phyloP scores from a whole-genome alignment of 129 eudicot species.

The Flaveria bidentis region DNA sequence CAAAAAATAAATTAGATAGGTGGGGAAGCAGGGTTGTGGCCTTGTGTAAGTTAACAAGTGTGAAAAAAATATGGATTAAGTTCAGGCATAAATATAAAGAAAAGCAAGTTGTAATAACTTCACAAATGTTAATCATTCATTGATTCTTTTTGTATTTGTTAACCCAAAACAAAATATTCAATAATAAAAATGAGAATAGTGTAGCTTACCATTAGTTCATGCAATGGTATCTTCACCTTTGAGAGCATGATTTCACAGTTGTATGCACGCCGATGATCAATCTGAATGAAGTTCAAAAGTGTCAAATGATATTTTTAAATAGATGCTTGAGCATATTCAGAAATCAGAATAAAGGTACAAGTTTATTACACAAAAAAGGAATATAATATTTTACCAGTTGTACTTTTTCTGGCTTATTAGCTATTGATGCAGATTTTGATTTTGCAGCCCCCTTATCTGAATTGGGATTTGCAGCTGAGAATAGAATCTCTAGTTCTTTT shows the following conservation, averaged over 20 bases:
- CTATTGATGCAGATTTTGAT: conserved; percentile 49
- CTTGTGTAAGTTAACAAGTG: neutral
- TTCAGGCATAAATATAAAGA: neutral
- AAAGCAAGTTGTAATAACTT: neutral
- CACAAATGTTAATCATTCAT: neutral
- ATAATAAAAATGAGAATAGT: conserved; percentile 17
- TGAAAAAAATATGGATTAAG: neutral
- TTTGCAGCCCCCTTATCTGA: conserved; percentile 47
- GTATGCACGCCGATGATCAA: conserved; percentile 88
- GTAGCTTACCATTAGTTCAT: conserved; percentile 80
- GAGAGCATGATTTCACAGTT: conserved; percentile 98
- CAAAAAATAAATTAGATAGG: neutral
- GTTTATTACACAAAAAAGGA: conserved; percentile 1
- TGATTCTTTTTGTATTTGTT: conserved; percentile 3
- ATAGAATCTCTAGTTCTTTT: conserved; percentile 89
- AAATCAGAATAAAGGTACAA: conserved; percentile 14
- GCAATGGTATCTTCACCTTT: conserved; percentile 88
- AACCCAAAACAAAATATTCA: neutral
- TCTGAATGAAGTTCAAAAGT: conserved; percentile 43
- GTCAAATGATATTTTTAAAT: neutral
- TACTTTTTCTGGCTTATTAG: conserved; percentile 76
- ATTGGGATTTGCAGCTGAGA: conserved; percentile 63
- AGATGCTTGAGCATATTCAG: neutral
- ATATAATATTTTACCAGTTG: conserved; percentile 63
- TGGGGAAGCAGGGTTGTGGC: neutral